Evolutionary conservation across 140 eudicot species (phyloP), one percentile per base, ranked within the genome.

Genomic region (Oenanthe javanica): DNA sequence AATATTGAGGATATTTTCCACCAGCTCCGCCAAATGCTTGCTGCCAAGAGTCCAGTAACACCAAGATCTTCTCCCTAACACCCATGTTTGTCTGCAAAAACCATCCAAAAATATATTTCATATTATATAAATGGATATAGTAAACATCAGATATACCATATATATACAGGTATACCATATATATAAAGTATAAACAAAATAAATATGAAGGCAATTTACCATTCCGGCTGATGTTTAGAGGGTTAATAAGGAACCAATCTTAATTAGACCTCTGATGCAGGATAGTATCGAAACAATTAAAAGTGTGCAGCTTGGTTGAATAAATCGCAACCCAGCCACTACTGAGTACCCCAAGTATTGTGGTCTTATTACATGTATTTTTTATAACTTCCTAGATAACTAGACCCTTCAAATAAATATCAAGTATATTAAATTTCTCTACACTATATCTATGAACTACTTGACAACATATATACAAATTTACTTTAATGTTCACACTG

Each of bases 11-110:
- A 87, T 93, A 85, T 85, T 79, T 93, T 78, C 99, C 98, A 48
- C 92, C 91, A 42, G 96, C 84, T 2, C 98, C 99, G 84, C 99
- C 98, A 87, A 95, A 95, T 23, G 99, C 99, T 80, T 92, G 96
- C 84, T 91, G 92, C 99, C 99, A 95, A 72, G 99, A 89, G 79
- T 88, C 97, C 73, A 95, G 79, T 59, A 95, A 90, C 12, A 89
- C 87, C 84, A 95, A 80, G 19, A 95, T 86, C 87, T 91, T 91
- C 67, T 90, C 97, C 86, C 99, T 87, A 47, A 93, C 99, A 66
- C 87, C 96, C 96, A 91, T 88, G 84, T 95, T 96, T 43, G 91
- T 83, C 99, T 95, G 92, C 84, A 92, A 76, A n/a, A 67, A 54
- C 40, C 45, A 81, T 12, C 54, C 38, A 54, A 69, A 18, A 40